Base-by-base conservation (phyloP, 441 rosid genomes). In the Manihot esculenta region DNA sequence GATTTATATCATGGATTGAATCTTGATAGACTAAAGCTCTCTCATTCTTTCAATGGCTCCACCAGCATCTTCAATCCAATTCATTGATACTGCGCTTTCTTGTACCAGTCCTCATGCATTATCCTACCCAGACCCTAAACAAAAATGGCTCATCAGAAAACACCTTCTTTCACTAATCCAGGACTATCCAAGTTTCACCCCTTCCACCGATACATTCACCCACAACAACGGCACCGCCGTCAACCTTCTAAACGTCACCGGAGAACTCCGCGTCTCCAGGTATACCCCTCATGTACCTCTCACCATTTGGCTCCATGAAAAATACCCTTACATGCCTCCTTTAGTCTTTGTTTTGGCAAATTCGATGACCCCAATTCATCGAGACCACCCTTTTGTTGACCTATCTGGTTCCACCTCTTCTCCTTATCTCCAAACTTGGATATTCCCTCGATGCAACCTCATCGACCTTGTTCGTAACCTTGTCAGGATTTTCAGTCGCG, bases 261-360 rank as follows among this genome's bases (percentile, higher is more conserved):
- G 90, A 23, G 45, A 72, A 21, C 77, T 89, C 78, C 74, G 54
- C 21, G 50, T 80, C 61, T 78, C 78, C 47, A 57, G 18, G 21
- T n/a, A 70, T 38, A 51, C 76, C 6, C 75, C 88, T 12, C 73
- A 79, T 26, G 68, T 88, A 0, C 75, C 80, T 45, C 54, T 89
- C 67, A 84, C 84, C 68, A 79, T 89, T 26, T 87, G 92, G 94
- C 49, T 87, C 44, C 90, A 86, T 42, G 86, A 89, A 56, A 75
- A 77, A 71, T 87, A 89, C 68, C 94, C 94, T 38, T 64, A 53
- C 6, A 69, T 66, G 48, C 84, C 86, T 41, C 92, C 92, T 45
- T 68, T 87, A 3, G 86, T 87, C 11, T 81, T 80, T 41, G 70
- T 87, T 21, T 65, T 73, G 1, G 48, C 68, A 44, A 66, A 68